Evolutionary conservation across 164 flowering plant species (phyloP).

Genomic region (Piper longum): DNA sequence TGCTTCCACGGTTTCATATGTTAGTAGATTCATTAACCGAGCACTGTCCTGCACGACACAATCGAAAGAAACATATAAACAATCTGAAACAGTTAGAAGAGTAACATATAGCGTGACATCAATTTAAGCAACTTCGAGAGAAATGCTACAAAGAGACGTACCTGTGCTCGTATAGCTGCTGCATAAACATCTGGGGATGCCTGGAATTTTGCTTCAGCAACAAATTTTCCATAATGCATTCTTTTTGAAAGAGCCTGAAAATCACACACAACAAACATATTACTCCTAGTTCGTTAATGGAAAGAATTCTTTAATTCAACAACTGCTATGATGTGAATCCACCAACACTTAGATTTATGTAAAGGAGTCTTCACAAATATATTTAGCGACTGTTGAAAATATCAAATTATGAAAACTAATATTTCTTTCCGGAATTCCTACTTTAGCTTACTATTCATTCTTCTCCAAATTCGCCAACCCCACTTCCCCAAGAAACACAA

Average conservation of each 20-base stretch:
- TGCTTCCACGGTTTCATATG: conserved; percentile 65
- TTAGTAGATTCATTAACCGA: conserved; percentile 51
- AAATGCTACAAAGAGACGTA: conserved; percentile 12
- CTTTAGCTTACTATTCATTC: too few relatives aligned
- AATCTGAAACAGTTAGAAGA: neutral
- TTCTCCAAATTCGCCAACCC: too few relatives aligned
- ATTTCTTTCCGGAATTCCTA: too few relatives aligned
- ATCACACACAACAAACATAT: too few relatives aligned
- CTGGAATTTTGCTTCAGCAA: conserved; percentile 82
- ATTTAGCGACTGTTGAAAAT: too few relatives aligned
- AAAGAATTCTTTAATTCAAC: too few relatives aligned
- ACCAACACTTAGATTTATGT: too few relatives aligned
- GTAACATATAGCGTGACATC: neutral
- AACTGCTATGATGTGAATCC: too few relatives aligned
- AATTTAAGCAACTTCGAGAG: neutral
- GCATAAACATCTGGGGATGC: conserved; percentile 56
- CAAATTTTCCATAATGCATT: conserved; percentile 91
- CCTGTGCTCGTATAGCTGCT: conserved; percentile 66
- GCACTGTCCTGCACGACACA: conserved; percentile 41
- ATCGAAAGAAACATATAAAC: conserved; percentile 3
- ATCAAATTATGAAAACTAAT: too few relatives aligned
- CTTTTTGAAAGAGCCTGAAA: conserved; percentile 81
- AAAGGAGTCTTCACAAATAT: too few relatives aligned
- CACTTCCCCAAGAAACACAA: too few relatives aligned
- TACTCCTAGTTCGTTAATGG: too few relatives aligned